A percentile compares a stretch with the other conserved stretches of the same genome.
Evolutionary conservation across 495 filamentous ascomycete genomes (phyloP).

Genomic region (Podospora tetraspora): DNA sequence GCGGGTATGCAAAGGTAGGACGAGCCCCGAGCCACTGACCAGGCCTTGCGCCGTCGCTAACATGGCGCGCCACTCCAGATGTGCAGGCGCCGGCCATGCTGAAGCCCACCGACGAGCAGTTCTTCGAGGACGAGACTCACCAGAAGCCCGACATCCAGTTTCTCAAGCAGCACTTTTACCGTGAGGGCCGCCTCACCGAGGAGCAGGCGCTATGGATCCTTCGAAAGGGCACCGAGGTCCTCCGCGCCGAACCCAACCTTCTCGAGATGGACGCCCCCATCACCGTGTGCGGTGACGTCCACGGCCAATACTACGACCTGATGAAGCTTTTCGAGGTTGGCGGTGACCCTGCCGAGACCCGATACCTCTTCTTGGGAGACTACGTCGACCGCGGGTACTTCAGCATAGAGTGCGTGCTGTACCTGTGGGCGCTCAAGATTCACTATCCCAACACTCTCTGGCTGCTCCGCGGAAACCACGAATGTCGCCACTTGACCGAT

Average conservation of each 20-base stretch:
- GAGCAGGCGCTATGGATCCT: constrained; percentile 97
- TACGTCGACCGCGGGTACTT: constrained; percentile 98
- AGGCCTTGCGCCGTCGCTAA: constrained; percentile 5
- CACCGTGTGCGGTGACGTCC: constrained; percentile 98
- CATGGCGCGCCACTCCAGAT: constrained; percentile 48
- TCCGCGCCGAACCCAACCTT: constrained; percentile 85
- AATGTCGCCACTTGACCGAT: constrained; percentile 96
- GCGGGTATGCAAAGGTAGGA: constrained; percentile 91
- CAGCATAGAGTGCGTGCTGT: constrained; percentile 97
- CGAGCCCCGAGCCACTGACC: not conserved
- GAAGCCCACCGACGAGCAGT: constrained; percentile 76
- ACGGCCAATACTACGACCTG: constrained; percentile 97
- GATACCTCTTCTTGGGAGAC: constrained; percentile 95
- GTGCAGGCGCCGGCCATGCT: constrained; percentile 94
- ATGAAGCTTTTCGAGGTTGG: constrained; percentile 99
- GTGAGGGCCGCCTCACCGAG: constrained; percentile 93
- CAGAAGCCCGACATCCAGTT: constrained; percentile 88
- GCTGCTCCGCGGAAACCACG: constrained; percentile 95
- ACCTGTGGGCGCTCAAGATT: constrained; percentile 97
- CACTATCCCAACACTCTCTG: constrained; percentile 98
- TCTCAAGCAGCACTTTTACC: constrained; percentile 96
- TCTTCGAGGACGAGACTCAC: constrained; percentile 68
- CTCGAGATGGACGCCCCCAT: constrained; percentile 99
- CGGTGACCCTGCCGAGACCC: constrained; percentile 89
- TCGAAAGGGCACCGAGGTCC: constrained; percentile 71